Evolutionary conservation across 2,329 filamentous ascomycete genomes (phyloP).

Genomic region (Alternaria rosae): DNA sequence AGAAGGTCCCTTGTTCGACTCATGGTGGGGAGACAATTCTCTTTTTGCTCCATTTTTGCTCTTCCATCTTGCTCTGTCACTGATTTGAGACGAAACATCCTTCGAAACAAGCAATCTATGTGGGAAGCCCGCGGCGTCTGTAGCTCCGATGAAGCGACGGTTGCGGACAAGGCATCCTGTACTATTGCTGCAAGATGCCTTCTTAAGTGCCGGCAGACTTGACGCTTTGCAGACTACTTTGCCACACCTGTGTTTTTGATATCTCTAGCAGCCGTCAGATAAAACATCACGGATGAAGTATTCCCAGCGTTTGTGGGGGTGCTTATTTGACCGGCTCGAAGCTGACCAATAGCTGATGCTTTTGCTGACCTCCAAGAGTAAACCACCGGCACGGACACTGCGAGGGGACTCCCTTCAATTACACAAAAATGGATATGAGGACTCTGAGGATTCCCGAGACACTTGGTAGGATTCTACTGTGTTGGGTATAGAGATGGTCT

Average conservation of each 20-base stretch:
- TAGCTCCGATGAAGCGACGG: not conserved
- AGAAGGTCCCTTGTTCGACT: slow-evolving; percentile 45
- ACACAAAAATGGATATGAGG: not conserved
- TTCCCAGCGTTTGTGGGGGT: not conserved
- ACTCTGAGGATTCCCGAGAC: accelerated
- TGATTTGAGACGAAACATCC: not conserved
- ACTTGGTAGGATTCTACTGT: not conserved
- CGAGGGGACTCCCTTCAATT: not conserved
- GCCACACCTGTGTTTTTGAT: not conserved
- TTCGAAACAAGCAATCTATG: not conserved
- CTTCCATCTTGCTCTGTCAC: not conserved
- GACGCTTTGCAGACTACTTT: not conserved
- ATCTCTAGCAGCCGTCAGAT: not conserved
- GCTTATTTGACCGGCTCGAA: too few species aligned
- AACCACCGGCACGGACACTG: not conserved
- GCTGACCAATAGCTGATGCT: not conserved
- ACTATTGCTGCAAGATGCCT: not conserved
- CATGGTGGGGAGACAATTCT: slow-evolving; percentile 41
- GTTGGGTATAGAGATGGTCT: not conserved
- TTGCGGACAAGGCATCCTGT: not conserved
- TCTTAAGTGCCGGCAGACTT: not conserved
- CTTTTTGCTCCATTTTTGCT: slow-evolving; percentile 7
- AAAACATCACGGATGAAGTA: not conserved
- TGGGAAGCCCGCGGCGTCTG: not conserved
- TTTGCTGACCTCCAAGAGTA: not conserved